These are phyloP conservation scores for Aspergillus japonicus DNA, from an alignment of 2,329 filamentous ascomycete genomes.

Conservation along the genomic window DNA sequence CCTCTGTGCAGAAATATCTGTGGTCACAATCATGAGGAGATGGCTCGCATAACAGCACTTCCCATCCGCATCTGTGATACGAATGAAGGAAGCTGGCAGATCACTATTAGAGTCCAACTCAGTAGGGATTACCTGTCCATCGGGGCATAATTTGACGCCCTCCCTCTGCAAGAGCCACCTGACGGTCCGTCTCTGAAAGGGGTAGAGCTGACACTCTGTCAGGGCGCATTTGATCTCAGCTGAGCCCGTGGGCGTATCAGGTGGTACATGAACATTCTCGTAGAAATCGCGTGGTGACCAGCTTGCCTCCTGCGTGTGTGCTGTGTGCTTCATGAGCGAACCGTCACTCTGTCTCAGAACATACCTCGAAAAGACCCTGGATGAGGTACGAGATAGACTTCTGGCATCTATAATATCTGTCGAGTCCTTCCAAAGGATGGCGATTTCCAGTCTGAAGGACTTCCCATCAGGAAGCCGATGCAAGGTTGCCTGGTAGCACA, in stretches of 20 bases:
- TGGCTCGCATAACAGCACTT: slow-evolving; percentile 42
- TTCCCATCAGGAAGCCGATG: slow-evolving; percentile 16
- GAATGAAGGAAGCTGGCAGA: slow-evolving; percentile 41
- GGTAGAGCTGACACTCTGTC: slow-evolving; percentile 44
- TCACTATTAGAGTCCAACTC: slow-evolving; percentile 5
- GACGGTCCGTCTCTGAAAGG: slow-evolving; percentile 50
- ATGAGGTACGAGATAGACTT: slow-evolving; percentile 16
- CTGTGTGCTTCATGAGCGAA: neutral
- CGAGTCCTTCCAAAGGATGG: slow-evolving; percentile 38
- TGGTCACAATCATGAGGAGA: slow-evolving; percentile 41
- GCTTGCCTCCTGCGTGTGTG: slow-evolving; percentile 1
- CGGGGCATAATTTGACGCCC: slow-evolving; percentile 34
- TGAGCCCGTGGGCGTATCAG: slow-evolving; percentile 31
- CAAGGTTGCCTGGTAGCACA: slow-evolving; percentile 35
- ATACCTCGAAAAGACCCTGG: slow-evolving; percentile 31
- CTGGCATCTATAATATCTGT: slow-evolving; percentile 25
- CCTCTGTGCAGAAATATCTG: slow-evolving; percentile 31
- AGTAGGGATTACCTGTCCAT: slow-evolving; percentile 30
- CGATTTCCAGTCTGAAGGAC: slow-evolving; percentile 30
- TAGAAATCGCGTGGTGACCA: slow-evolving; percentile 48
- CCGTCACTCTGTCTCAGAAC: slow-evolving; percentile 24
- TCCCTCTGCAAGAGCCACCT: slow-evolving; percentile 49
- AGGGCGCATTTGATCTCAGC: slow-evolving; percentile 35
- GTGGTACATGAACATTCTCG: slow-evolving; percentile 48
- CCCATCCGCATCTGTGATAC: slow-evolving; percentile 40